Evolutionary conservation across 768 basidiomycete genomes (phyloP), one percentile per base, ranked within the genome.

Genomic region (Pulveroboletus sp.): DNA sequence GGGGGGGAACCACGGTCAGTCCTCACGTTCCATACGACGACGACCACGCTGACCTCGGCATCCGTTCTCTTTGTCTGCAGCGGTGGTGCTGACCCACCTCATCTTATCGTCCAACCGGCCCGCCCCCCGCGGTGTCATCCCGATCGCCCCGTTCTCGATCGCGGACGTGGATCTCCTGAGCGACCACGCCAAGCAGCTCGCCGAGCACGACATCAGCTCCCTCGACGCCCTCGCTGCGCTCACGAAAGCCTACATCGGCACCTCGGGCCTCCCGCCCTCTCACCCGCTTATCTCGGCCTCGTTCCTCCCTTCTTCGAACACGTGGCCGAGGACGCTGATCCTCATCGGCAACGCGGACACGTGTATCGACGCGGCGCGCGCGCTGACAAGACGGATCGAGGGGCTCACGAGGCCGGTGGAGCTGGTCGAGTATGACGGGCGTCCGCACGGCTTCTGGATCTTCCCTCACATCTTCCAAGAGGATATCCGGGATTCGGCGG

Each of bases 91-190:
- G 26, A 53, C 65, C 8, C 63, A 65, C 31, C 58, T 67, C 20
- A 63, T 79, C 34, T 69, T 74, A 50, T 83, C 86, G 67, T 81
- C 81, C 20, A 79, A 16, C 61, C 37, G 68, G 38, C 68, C 70
- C 4, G 68, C 84, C 30, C 79, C 80, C 36, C 62, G 67, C 0
- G 80, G 85, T 52, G 66, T 89, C 54, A 68, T 80, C 22, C 67
- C 83, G 19, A 71, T 87, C 26, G 71, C 82, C 0, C 86, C 86
- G 0, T 6, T 1, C 4, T 16, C 46, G 6, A 40, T 43, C 6
- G 50, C 20, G 7, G 63, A 59, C 2, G 14, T 4, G 1, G 44
- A 55, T 11, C 2, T 0, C n/a, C 1, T 23, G 13, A 47, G 45
- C 36, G 52, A 53, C 6, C 13, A 46, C 2, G 42, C 47, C 39